phyloP scores from a whole-genome alignment of 305 asterid species.

The Rubia peregrina region DNA sequence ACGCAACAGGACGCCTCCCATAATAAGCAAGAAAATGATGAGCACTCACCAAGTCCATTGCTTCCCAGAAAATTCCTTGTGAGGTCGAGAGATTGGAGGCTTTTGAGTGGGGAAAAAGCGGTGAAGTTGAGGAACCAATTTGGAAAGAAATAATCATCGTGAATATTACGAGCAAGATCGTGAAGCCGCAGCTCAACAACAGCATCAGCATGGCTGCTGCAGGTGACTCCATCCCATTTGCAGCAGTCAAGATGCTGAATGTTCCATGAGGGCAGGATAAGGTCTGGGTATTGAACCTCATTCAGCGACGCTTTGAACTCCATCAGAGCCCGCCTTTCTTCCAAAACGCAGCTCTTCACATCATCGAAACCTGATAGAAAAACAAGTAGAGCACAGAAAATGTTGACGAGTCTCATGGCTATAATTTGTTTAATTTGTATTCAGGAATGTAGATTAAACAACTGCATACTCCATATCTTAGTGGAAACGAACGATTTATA shows the following conservation, averaged over 20 bases:
- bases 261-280: constrained; percentile 1
- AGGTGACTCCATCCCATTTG: constrained; percentile 6
- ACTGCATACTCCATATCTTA: neutral
- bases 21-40: neutral
- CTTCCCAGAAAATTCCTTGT: neutral
- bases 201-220: neutral
- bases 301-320: constrained; percentile 3
- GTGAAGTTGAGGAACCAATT: neutral
- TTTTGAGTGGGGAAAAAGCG: neutral
- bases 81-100: constrained; percentile 4
- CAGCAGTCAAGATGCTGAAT: neutral
- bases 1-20: neutral
- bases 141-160: neutral
- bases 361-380: neutral
- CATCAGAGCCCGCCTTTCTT: constrained; percentile 1
- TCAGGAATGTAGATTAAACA: neutral
- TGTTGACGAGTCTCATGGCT: neutral
- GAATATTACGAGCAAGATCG: neutral
- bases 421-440: neutral
- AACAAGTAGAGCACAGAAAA: neutral
- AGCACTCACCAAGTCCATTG: neutral
- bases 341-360: neutral
- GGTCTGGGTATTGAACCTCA: neutral
- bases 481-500: too few species aligned
- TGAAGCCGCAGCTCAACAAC: neutral